A percentile compares a stretch with the other conserved stretches of the same genome.
These are phyloP conservation scores for Jacaranda copaia DNA, from an alignment of 257 asterid genomes.

Conservation along the genomic window DNA sequence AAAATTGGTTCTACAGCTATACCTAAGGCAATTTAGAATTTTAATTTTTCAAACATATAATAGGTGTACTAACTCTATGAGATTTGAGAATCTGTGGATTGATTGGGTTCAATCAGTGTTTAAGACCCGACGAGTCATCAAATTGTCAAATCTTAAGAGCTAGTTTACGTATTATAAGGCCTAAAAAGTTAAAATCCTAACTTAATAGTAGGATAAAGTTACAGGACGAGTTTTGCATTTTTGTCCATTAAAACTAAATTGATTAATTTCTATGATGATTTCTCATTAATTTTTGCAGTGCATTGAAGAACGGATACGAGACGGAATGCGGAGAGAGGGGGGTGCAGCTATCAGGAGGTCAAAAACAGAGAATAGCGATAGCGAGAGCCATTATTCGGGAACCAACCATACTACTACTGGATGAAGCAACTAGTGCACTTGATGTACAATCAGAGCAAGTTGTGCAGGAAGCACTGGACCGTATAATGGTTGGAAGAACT, in stretches of 20 bases:
- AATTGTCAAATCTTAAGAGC: too few relatives aligned
- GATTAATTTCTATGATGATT: background rate
- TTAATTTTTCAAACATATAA: too few relatives aligned
- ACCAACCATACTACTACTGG: slow-evolving; percentile 66
- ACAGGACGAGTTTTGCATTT: too few relatives aligned
- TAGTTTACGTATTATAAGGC: too few relatives aligned
- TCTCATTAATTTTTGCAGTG: slow-evolving; percentile 40
- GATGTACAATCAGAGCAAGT: slow-evolving; percentile 83
- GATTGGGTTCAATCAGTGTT: too few relatives aligned
- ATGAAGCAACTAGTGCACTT: slow-evolving; percentile 91
- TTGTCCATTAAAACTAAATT: background rate
- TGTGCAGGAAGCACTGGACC: slow-evolving; percentile 80
- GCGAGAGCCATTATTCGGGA: slow-evolving; percentile 79
- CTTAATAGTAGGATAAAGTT: too few relatives aligned
- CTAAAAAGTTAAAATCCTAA: too few relatives aligned
- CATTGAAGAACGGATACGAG: slow-evolving; percentile 71
- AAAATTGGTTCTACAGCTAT: too few relatives aligned
- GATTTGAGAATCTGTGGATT: too few relatives aligned
- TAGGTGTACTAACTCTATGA: too few relatives aligned
- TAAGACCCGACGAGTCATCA: too few relatives aligned
- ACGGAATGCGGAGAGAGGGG: slow-evolving; percentile 91
- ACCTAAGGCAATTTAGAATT: too few relatives aligned
- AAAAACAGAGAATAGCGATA: slow-evolving; percentile 82
- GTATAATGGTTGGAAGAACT: slow-evolving; percentile 76
- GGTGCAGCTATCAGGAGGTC: slow-evolving; percentile 79